Evolutionary conservation across 441 rosid genomes (phyloP), one percentile per base, ranked within the genome.

Genomic region (Gossypium trilobum): DNA sequence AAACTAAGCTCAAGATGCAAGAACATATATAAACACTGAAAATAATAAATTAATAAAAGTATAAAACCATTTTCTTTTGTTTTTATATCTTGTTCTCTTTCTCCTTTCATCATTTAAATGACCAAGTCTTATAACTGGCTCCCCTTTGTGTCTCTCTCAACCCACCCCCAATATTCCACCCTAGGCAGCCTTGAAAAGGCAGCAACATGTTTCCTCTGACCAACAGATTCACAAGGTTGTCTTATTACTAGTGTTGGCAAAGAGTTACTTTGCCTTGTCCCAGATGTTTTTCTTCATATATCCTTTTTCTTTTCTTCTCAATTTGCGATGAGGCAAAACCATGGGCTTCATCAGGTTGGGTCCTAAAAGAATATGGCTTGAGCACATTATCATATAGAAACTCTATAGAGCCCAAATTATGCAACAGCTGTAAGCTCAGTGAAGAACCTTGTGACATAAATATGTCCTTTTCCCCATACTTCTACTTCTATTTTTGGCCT

Each of bases 201-300:
- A 61, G 66, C 16, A 42, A 20, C 14, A 42, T 13, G 6, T 65
- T 10, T 29, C 52, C 19, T 20, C 52, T 4, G 54, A 65, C 13
- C 70, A 65, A 46, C 13, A 65, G 20, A 7, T 66, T 66, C 2
- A 8, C 70, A 66, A 66, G 70, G 56, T 22, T 46, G 7, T 66
- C 70, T 64, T 42, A 64, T 39, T 5, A 64, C 31, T 39, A 64
- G 20, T 20, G 17, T 17, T 16, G 11, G 67, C 67, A 16, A 62
- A 5, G 22, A 7, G 23, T 33, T 31, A 14, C 23, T 16, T 62
- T 16, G 7, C 67, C 52, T 39, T 19, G 27, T 63, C 51, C 42
- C 68, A 44, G 5, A 44, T 42, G 19, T 44, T 46, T 42, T 42
- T 31, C 54, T 42, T 64, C 69, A 64, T 5, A 39, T 63, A 19